phyloP scores from a whole-genome alignment of 495 filamentous ascomycete species.

The Pyrenula aspistea region DNA sequence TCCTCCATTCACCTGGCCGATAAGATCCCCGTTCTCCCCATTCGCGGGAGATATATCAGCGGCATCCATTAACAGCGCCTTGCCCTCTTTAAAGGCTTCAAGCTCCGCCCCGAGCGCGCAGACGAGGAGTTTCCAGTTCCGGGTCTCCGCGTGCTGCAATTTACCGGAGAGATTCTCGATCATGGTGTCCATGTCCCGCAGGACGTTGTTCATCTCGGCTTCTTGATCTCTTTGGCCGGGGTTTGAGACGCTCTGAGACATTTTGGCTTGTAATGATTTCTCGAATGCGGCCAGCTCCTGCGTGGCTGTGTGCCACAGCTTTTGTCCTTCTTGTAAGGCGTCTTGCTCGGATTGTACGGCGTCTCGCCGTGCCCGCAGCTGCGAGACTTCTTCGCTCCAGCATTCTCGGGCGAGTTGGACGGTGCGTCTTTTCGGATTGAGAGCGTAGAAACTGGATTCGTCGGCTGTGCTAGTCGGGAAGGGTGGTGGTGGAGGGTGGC shows the following conservation, averaged over 20 bases:
- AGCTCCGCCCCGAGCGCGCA: slow-evolving; percentile 83
- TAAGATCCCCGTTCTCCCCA: background rate
- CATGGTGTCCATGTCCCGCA: slow-evolving; percentile 29
- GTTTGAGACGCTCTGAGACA: slow-evolving; percentile 27
- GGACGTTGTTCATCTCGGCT: slow-evolving; percentile 21
- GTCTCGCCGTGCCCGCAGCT: slow-evolving; percentile 42
- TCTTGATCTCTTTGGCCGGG: slow-evolving; percentile 7
- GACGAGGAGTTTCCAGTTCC: slow-evolving; percentile 77
- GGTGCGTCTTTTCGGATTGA: slow-evolving; percentile 60
- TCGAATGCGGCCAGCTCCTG: slow-evolving; percentile 59
- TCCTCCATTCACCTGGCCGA: background rate
- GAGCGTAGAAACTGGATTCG: slow-evolving; percentile 28
- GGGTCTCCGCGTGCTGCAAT: slow-evolving; percentile 29
- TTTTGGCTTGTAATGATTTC: slow-evolving; percentile 39
- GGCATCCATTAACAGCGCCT: slow-evolving; percentile 44
- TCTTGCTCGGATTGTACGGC: slow-evolving; percentile 54
- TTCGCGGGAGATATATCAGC: background rate
- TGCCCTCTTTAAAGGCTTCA: slow-evolving; percentile 65
- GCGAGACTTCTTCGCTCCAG: slow-evolving; percentile 54
- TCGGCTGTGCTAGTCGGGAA: slow-evolving; percentile 15
- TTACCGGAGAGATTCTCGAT: slow-evolving; percentile 24
- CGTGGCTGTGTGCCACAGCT: slow-evolving; percentile 65
- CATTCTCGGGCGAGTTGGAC: slow-evolving; percentile 66
- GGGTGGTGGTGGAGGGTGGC: slow-evolving; percentile 34
- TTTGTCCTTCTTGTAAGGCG: slow-evolving; percentile 74